A percentile compares a stretch with the other conserved stretches of the same genome.
These are phyloP conservation scores for Verbascum thapsus DNA, from an alignment of 257 asterid species.

Conservation along the genomic window DNA sequence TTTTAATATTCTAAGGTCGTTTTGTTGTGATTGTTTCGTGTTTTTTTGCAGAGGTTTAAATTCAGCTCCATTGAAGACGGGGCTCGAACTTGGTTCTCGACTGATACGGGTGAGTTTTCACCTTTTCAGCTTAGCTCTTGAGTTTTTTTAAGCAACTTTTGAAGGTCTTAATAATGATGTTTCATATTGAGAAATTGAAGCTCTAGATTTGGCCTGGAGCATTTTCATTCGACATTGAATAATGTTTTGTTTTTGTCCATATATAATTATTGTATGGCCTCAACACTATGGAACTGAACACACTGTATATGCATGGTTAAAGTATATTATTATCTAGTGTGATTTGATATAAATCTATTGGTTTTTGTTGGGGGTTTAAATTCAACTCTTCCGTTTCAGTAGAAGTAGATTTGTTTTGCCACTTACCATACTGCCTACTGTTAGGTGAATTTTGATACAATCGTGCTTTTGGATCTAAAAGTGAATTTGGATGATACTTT, in stretches of 20 bases:
- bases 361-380: constrained; percentile 6
- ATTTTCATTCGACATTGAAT: not conserved
- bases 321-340: not conserved
- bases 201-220: not conserved
- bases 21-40: constrained; percentile 24
- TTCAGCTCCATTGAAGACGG: constrained; percentile 37
- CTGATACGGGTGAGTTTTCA: constrained; percentile 43
- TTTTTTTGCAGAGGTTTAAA: constrained; percentile 45
- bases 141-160: constrained; percentile 14
- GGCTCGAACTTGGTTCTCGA: constrained; percentile 34
- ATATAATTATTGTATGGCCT: not conserved
- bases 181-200: not conserved
- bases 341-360: not conserved
- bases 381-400: not conserved
- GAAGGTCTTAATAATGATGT: not conserved
- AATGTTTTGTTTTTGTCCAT: not conserved
- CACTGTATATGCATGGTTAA: not conserved
- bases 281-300: not conserved
- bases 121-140: constrained; percentile 32
- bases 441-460: not conserved
- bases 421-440: constrained; percentile 5
- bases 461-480: constrained; percentile 16
- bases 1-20: not conserved
- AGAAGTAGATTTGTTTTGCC: constrained; percentile 8
- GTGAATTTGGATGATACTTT: constrained; percentile 29